Percentiles rank a stretch among this genome's conserved stretches.
Conservation (phyloP, 2,329 filamentous ascomycete species). For the Fusarium sp. region DNA sequence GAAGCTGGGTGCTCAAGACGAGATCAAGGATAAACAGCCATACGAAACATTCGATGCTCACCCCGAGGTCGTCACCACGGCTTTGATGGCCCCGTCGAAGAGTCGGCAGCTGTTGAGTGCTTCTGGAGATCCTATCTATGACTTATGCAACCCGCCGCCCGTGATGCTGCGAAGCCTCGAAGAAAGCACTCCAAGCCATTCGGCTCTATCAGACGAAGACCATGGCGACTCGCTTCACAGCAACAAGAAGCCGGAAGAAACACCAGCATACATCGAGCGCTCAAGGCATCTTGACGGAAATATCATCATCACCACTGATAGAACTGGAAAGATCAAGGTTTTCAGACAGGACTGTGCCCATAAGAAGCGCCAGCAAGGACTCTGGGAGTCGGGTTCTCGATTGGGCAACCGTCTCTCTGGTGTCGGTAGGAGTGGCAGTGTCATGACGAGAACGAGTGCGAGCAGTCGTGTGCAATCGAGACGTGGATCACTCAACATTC, state of each 20-base stretch:
- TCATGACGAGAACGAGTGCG: constrained; percentile 63
- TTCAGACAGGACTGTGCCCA: constrained; percentile 95
- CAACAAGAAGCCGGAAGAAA: constrained; percentile 68
- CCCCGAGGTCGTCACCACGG: constrained; percentile 87
- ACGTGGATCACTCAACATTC: constrained; percentile 63
- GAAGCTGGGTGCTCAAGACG: constrained; percentile 67
- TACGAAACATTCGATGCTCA: constrained; percentile 93
- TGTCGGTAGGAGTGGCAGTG: constrained; percentile 67
- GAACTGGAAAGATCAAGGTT: constrained; percentile 88
- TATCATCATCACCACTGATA: constrained; percentile 92
- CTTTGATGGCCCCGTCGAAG: constrained; percentile 82
- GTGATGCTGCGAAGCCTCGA: constrained; percentile 81
- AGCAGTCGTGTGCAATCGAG: constrained; percentile 61
- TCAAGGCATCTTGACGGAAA: constrained; percentile 83
- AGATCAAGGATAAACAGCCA: constrained; percentile 81
- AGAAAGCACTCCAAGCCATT: constrained; percentile 63
- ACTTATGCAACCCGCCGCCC: constrained; percentile 94
- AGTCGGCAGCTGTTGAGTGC: constrained; percentile 81
- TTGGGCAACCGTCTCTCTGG: constrained; percentile 77
- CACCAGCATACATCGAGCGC: constrained; percentile 80
- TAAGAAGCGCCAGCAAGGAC: constrained; percentile 78
- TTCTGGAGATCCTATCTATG: constrained; percentile 93
- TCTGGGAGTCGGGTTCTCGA: constrained; percentile 80
- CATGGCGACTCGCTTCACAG: constrained; percentile 48
- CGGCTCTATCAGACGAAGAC: constrained; percentile 50